Base-by-base conservation (phyloP, 2,329 filamentous ascomycete genomes). In the Paraphaeosphaeria minitans region DNA sequence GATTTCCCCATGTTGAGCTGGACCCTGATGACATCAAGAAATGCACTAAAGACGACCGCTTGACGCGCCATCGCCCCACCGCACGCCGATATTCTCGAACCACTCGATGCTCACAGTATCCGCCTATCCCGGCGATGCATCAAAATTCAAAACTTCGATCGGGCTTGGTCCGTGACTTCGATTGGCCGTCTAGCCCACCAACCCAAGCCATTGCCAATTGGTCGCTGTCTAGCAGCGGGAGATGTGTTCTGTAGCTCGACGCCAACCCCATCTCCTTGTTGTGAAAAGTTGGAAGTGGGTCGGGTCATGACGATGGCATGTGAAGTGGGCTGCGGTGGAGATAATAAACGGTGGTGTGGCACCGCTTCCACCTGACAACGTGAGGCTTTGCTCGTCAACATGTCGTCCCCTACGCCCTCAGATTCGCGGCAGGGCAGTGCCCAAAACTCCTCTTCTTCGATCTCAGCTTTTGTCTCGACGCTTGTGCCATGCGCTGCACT, bases 401-500 rank as follows among this genome's bases (percentile, higher is more conserved):
- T 24, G 22, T 22, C 24, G 24, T 27, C 24, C 24, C 24, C 24
- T 27, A 27, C 24, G 24, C 24, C 24, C 24, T 27, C 24, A 27
- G 43, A 21, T 19, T 19, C 13, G 13, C 35, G 24, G 6, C 21
- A 24, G 21, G 46, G 29, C 13, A 48, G 37, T 22, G 21, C 29
- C 50, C 24, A 22, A 12, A 42, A 45, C 27, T 53, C 50, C 6
- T 53, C 50, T 9, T 54, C 52, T 24, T 54, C 52, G 19, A 37
- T 54, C n/a, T 54, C 52, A 9, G 52, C 52, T 8, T 54, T 54
- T 9, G 29, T 54, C 3, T 54, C 52, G 4, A 54, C 52, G 29
- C 52, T 54, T 13, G 52, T 54, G 19, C 52, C 52, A 5, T 54
- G 52, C 52, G 42, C 31, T 24, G 42, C 42, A 13, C 52, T 54